Evolutionary conservation across 2,329 filamentous ascomycete species (phyloP).

Genomic region (Ramularia endophylla): DNA sequence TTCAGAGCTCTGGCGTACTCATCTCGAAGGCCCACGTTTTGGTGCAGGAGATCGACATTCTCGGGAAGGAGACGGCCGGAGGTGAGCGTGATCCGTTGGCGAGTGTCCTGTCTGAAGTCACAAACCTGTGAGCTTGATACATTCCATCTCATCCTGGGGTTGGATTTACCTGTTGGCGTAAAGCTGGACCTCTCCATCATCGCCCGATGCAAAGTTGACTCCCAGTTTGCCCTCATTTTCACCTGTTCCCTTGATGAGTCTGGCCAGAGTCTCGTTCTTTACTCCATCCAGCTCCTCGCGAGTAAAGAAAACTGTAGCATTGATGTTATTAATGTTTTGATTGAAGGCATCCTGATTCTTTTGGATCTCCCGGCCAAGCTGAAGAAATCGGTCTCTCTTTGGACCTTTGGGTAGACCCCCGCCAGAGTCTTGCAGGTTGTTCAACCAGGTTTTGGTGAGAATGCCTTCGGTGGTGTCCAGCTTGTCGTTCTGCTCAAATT

Average conservation of each 20-base stretch:
- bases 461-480: constrained; percentile 62
- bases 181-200: no score
- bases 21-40: constrained; percentile 2
- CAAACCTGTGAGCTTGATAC: neutral
- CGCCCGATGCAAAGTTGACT: constrained; percentile 33
- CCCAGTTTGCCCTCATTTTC: constrained; percentile 61
- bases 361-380: constrained; percentile 70
- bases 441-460: constrained; percentile 66
- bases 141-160: no score
- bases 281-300: constrained; percentile 66
- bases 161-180: no score
- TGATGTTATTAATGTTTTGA: constrained; percentile 73
- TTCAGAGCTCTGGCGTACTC: constrained; percentile 3
- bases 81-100: neutral
- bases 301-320: constrained; percentile 69
- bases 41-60: constrained; percentile 2
- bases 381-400: constrained; percentile 70
- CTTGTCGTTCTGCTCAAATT: constrained; percentile 39
- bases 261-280: constrained; percentile 59
- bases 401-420: constrained; percentile 60
- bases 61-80: neutral
- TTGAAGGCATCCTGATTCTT: constrained; percentile 65
- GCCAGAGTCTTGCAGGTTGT: constrained; percentile 67
- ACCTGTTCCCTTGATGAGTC: constrained; percentile 62
- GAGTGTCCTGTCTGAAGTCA: neutral